phyloP scores from a whole-genome alignment of 2,329 filamentous ascomycete species.

The Mycosphaerella arachidis region DNA sequence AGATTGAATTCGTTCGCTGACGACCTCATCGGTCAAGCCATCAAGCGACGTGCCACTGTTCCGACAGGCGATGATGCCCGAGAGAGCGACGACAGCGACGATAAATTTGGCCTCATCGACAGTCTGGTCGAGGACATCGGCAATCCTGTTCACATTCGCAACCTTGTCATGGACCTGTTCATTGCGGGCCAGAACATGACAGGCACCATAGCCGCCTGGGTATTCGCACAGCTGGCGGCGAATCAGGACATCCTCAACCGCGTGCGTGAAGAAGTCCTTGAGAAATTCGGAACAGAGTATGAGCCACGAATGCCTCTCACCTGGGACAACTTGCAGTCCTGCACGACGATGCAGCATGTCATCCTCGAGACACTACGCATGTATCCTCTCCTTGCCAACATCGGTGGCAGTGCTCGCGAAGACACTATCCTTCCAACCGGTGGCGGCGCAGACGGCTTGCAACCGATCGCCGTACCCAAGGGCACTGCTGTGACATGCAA shows the following conservation, averaged over 20 bases:
- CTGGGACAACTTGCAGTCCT: constrained; percentile 22
- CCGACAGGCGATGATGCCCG: neutral
- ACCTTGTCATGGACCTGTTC: constrained; percentile 43
- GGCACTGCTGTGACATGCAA: constrained; percentile 41
- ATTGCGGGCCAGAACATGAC: constrained; percentile 57
- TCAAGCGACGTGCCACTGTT: constrained; percentile 5
- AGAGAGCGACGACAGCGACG: neutral
- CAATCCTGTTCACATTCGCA: constrained; percentile 38
- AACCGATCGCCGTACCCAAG: constrained; percentile 39
- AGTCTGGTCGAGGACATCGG: constrained; percentile 40
- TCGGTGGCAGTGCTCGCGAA: constrained; percentile 40
- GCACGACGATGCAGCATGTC: constrained; percentile 41
- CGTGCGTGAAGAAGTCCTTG: constrained; percentile 24
- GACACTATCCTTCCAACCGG: constrained; percentile 45
- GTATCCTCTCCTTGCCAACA: constrained; percentile 45
- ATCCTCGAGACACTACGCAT: constrained; percentile 40
- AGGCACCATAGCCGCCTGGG: constrained; percentile 44
- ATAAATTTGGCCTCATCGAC: constrained; percentile 40
- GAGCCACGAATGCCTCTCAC: constrained; percentile 36
- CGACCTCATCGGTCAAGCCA: constrained; percentile 15
- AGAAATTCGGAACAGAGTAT: constrained; percentile 26
- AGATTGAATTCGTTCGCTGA: constrained; percentile 19
- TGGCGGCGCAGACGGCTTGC: constrained; percentile 39
- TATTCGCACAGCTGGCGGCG: constrained; percentile 31
- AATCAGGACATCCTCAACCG: constrained; percentile 24